phyloP scores from a whole-genome alignment of 306 rosid genomes.

The apple (Malus domestica) region ASM211411v1 NC_041794.1:20029501-20030000 shows the following conservation, averaged over 20 bases:
- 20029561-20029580: background rate
- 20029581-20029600: background rate
- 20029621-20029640: conserved; percentile 39
- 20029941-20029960: background rate
- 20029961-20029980: background rate
- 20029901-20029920: background rate
- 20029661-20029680: conserved; percentile 77
- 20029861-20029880: background rate
- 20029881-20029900: background rate
- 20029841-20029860: background rate
- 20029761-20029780: background rate
- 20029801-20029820: background rate
- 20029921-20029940: too few species aligned
- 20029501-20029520: background rate
- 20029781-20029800: background rate
- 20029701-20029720: conserved; percentile 74
- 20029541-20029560: background rate
- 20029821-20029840: background rate
- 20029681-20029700: conserved; percentile 81
- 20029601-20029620: background rate
- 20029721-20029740: conserved; percentile 79
- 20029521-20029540: background rate
- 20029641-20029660: conserved; percentile 89
- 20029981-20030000: background rate
- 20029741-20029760: conserved; percentile 74